Conservation (phyloP, 306 rosid genomes). For the Pyrus communis region DNA sequence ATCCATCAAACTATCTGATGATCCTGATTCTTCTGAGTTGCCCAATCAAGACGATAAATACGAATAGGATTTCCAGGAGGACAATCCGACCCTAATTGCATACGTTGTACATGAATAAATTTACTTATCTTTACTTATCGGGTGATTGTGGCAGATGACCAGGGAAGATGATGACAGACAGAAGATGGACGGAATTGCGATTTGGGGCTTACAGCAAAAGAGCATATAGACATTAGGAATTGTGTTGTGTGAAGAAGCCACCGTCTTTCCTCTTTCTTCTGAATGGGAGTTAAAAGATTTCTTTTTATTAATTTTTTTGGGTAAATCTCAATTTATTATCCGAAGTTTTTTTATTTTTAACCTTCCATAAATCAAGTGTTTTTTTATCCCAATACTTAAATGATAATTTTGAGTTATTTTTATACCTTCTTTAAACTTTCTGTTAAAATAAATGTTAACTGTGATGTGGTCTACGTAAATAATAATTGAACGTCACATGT, state of each 20-base stretch:
- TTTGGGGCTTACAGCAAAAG: neutral
- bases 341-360: too few relatives aligned
- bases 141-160: neutral
- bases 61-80: neutral
- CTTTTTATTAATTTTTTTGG: neutral
- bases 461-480: fast-evolving
- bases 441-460: too few relatives aligned
- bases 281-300: neutral
- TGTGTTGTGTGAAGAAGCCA: slow-evolving; percentile 10
- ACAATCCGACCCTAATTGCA: neutral
- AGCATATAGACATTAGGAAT: neutral
- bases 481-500: too few relatives aligned
- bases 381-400: too few relatives aligned
- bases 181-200: neutral
- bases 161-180: neutral
- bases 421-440: too few relatives aligned
- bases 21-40: neutral
- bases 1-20: slow-evolving; percentile 8
- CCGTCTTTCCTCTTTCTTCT: slow-evolving; percentile 6
- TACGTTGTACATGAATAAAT: neutral
- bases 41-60: neutral
- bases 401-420: too few relatives aligned
- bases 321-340: neutral
- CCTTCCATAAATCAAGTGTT: too few relatives aligned
- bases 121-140: neutral